Evolutionary conservation across 331 rosid species (phyloP), one percentile per base, ranked within the genome.

Genomic region (Malus hybrid): DNA sequence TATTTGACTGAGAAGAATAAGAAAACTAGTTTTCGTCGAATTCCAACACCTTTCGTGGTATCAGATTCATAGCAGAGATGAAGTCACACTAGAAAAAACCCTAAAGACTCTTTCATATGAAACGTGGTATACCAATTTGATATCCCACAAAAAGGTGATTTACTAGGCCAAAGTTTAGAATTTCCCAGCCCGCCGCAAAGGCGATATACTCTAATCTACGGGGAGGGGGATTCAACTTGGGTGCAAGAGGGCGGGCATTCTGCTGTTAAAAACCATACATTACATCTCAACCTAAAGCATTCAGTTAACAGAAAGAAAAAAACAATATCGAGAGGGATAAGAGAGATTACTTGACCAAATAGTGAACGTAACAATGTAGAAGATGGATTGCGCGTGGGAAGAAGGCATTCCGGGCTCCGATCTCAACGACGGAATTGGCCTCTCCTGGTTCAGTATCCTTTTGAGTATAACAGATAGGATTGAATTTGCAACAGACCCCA

Each of bases 321-420:
- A 3, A 39, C 46, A 10, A 39, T 10, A 39, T 50, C 48, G 65
- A 26, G 55, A 69, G 39, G 10, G 65, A 24, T 74, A 58, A 19
- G 65, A 72, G 71, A 80, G 32, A 76, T 90, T 92, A 94, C 99
- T 72, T 74, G 97, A 90, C 68, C 85, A 53, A 75, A 82, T 70
- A 20, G 77, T 71, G 72, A 90, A 86, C 18, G 76, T 18, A 46
- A 66, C 69, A 64, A 67, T 66, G 85, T 87, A 94, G 93, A 87
- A 94, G 76, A 94, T 87, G 75, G 90, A 87, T 75, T 91, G 97
- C 24, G 92, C 83, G 62, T 94, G 99, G 19, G 99, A 81, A 70
- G 99, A 94, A 6, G 99, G 99, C 99, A 94, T 92, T 76, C 97
- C 99, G 18, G 96, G 99, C 80, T 87, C 99, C 6, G 96, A 84